Evolutionary conservation across 2,329 filamentous ascomycete species (phyloP), one percentile per base, ranked within the genome.

Genomic region (Beauveria scarabaeidicola): DNA sequence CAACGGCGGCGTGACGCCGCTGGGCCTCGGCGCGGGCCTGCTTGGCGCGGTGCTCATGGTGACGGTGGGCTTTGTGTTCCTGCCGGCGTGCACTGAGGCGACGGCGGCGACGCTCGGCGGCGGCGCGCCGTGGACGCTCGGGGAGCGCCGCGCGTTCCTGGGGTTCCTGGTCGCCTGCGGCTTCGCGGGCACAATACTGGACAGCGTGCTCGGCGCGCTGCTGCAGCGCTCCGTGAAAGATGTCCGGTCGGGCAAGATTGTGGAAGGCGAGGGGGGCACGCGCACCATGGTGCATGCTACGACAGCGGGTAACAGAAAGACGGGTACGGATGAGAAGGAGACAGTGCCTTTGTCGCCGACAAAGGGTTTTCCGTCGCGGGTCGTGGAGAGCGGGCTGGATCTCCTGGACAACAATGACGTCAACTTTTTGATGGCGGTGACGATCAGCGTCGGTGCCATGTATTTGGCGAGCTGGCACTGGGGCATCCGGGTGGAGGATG

Each of bases 391-490:
- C 65, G 91, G 70, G 54, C 78, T 75, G 82, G 82, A 96, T 70
- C 71, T 95, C 62, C 77, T 99, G 60, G 91, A 96, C 73, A 99
- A 99, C 73, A 99, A 99, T 72, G 89, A 90, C 58, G 91, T 99
- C 66, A 99, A 99, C 72, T 84, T 97, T 61, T 72, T 93, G 60
- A 97, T 97, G 93, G 92, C 93, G 0, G 80, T 84, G 15, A 78
- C 79, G 5, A 92, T 96, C 83, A 96, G 90, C 69, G 64, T 91
- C 19, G 83, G 87, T 5, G 89, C 86, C 5, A 95, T 97, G 84
- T 77, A 75, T 0, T 73, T 83, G 38, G 85, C 82, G 32, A 74
- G 78, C 48, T 84, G 79, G 81, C 79, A 81, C 61, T 88, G 85
- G 84, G 77, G 73, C 5, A 68, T 86, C 25, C 79, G 83, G 7